Base-by-base conservation (phyloP, 192 early-diverging fungal species). In the Pilobolus umbonatus region DNA sequence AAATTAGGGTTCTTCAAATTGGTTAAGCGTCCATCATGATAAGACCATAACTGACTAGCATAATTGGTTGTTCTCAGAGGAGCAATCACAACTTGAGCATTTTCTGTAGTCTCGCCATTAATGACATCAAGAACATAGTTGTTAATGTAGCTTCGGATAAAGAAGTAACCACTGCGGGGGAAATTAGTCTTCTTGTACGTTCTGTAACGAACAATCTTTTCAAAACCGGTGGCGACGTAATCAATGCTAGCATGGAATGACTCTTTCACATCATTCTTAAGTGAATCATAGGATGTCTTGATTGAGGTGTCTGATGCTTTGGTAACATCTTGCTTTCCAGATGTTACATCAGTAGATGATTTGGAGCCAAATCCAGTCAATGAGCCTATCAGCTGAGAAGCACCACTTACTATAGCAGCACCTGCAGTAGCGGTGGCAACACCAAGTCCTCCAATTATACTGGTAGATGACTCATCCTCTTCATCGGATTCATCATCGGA, bases 41-140 rank as follows among this genome's bases (percentile, higher is more conserved):
- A 62, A 17, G 67, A 55, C 67, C 67, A 62, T 10, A 68, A 48
- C 22, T 68, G 67, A 46, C 60, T 62, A 40, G 67, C 60, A 48
- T 52, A 68, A 15, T 68, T 46, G 4, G 44, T 61, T 8, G 52
- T 34, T 28, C 21, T 60, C 10, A 68, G 28, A 31, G 44, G 40
- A 8, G 53, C 55, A 17, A 68, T 34, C 0, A 61, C 49, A 12
- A 68, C 48, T 25, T 51, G 17, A 32, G 55, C 50, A 42, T 44
- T 44, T 28, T 57, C 44, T 5, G 48, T 30, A 11, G 21, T 22
- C 5, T 26, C 15, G 25, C 44, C 45, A 10, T 38, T 26, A 11
- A 21, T 12, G 6, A 68, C 60, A 55, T 68, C 67, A 24, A 68
- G 52, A 19, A 68, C 67, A 36, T 29, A 57, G 17, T 60, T 55